Conservation (phyloP, 1,284 basidiomycete species). For the Megacollybia platyphylla region DNA sequence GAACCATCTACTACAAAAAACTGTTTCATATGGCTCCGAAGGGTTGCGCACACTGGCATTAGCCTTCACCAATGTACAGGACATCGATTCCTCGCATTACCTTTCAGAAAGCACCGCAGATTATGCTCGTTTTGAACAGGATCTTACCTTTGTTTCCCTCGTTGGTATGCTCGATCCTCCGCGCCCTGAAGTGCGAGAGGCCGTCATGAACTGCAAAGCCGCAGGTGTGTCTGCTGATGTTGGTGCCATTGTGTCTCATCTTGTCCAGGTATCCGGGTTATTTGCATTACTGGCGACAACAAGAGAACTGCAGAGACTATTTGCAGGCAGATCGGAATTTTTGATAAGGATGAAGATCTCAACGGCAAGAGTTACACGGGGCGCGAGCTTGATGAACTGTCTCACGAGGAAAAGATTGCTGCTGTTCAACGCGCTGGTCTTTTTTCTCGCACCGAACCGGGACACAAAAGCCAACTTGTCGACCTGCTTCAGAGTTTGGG, state of each 20-base stretch:
- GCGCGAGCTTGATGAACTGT: conserved; percentile 78
- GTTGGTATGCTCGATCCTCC: conserved; percentile 99
- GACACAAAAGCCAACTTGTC: conserved; percentile 91
- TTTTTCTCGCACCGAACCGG: conserved; percentile 91
- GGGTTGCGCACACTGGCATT: conserved; percentile 89
- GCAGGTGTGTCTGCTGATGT: conserved; percentile 32
- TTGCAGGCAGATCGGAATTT: conserved; percentile 92
- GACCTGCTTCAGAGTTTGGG: conserved; percentile 90
- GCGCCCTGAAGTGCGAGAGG: conserved; percentile 81
- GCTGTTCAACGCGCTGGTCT: conserved; percentile 82
- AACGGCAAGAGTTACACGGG: conserved; percentile 93
- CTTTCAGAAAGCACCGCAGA: conserved; percentile 67
- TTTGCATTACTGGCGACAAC: conserved; percentile 98
- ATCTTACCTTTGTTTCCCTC: conserved; percentile 88
- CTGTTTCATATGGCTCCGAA: conserved; percentile 61
- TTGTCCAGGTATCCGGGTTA: conserved; percentile 65
- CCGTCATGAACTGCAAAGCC: conserved; percentile 82
- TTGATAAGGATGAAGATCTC: conserved; percentile 71
- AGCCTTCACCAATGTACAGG: conserved; percentile 74
- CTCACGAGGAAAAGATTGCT: conserved; percentile 66
- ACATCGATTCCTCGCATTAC: conserved; percentile 73
- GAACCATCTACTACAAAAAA: conserved; percentile 50
- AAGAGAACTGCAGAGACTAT: conserved; percentile 97
- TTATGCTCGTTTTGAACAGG: conserved; percentile 81
- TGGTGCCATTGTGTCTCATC: too few relatives aligned